Evolutionary conservation across 164 flowering plant genomes (phyloP), one percentile per base, ranked within the genome.

Genomic region (Pachysandra terminalis): DNA sequence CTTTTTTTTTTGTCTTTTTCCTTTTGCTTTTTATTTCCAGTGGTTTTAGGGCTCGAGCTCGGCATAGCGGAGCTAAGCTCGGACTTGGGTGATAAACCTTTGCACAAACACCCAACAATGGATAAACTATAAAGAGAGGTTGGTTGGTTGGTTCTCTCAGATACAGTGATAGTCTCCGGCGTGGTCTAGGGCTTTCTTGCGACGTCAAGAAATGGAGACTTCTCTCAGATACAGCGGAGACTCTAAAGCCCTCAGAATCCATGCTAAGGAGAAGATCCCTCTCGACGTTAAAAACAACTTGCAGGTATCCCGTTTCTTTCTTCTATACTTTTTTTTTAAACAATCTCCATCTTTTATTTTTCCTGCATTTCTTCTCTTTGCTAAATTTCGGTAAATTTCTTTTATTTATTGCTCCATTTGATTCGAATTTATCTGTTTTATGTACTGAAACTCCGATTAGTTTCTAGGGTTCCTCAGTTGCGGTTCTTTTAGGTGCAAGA

Each of bases 251-350:
- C 77, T 95, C 17, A 77, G 81, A 68, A 77, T 95, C 69, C 97
- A 90, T 54, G 94, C 96, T 70, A 95, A 92, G 82, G 86, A 95
- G 83, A 88, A 87, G 73, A 53, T 84, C 63, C 83, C 85, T 17
- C 24, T 95, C 71, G 77, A 78, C 64, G 48, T 83, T 74, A 76
- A 81, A 2, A 80, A 89, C 54, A 78, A 45, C 59, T 79, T 90
- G 67, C 91, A 85, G 90, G 98, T 90, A n/a, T 21, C 9, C 48
- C 15, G 4, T 26, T 40, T 52, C 15, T 37, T 66, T 53, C 10
- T 55, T n/a, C 14, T 25, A 3, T 53, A 21, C 24, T 60, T 25
- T 22, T 21, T n/a, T n/a, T n/a, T n/a, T n/a, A n/a, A 19, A n/a
- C 6, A n/a, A 21, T 64, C 32, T 15, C 24, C 28, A 16, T 26